Conservation (phyloP, 2,329 filamentous ascomycete species). For the Calycina herbarum region DNA sequence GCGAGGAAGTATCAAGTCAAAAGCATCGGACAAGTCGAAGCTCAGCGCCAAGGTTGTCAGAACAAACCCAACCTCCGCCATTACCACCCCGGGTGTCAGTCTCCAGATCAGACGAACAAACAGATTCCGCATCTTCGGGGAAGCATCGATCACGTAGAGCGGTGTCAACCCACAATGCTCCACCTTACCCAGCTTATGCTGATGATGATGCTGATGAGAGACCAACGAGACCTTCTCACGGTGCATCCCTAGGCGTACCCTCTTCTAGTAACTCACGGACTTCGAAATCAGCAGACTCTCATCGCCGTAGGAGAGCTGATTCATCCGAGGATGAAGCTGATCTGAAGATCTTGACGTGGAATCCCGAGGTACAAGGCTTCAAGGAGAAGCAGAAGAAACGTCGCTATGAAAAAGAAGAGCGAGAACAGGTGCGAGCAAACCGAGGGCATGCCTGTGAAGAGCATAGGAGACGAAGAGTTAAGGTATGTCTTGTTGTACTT, state of each 20-base stretch:
- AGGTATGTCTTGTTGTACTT: not conserved
- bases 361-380: not conserved
- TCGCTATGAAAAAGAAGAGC: not conserved
- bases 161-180: not conserved
- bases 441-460: constrained; percentile 8
- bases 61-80: not conserved
- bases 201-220: not conserved
- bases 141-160: not conserved
- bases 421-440: not conserved
- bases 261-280: not conserved
- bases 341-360: not conserved
- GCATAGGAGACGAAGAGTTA: constrained; percentile 3
- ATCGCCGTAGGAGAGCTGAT: not conserved
- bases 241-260: not conserved
- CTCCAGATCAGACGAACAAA: not conserved
- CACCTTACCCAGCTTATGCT: not conserved
- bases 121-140: not conserved
- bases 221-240: not conserved
- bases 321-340: not conserved
- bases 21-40: not conserved
- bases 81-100: not conserved
- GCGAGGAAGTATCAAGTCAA: not conserved
- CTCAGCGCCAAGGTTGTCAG: not conserved
- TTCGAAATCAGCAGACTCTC: not conserved
- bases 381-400: constrained; percentile 9